Evolutionary conservation across 2,329 filamentous ascomycete species (phyloP), one percentile per base, ranked within the genome.

Genomic region (Calonectria honghensis): DNA sequence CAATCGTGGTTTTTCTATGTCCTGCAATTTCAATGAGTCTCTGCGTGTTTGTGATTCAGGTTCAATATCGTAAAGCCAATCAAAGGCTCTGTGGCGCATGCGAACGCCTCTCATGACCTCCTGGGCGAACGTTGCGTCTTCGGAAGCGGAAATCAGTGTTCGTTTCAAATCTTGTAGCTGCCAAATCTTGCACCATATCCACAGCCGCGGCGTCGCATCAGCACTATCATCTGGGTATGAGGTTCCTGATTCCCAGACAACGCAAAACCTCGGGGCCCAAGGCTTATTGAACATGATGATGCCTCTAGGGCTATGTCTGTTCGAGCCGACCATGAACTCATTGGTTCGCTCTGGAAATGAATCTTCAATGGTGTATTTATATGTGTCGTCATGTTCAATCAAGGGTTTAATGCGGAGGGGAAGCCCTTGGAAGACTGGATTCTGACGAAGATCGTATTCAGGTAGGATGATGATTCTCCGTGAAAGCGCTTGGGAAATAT

Each of bases 201-300:
- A 50, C 20, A 67, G 10, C 4, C 48, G 4, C 6, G 52, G 31
- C 29, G 31, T 39, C 6, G 20, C 13, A 7, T 16, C 10, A 32
- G 16, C 29, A 16, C 5, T 4, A 16, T 67, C 31, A 13, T 37
- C 11, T 13, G 63, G 16, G 13, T 41, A 41, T 3, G 63, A 57
- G 11, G 39, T 51, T 20, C 27, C 39, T 27, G 51, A 48, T 61
- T 72, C 70, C 70, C 70, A 72, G 29, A 67, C 51, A 18, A 72
- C 70, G 13, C 70, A 72, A 57, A 72, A 72, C 18, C 63, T 59
- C 6, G 70, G 70, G 1, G 63, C 51, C 24, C 48, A 48, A 35
- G 64, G 70, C 24, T 72, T 72, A 48, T 72, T 45, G 51, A 72
- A 72, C 63, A 72, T 67, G 51, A 72, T 57, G 50, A 72, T 57